phyloP scores from a whole-genome alignment of 345 rosid genomes.

The Erucastrum elatum region DNA sequence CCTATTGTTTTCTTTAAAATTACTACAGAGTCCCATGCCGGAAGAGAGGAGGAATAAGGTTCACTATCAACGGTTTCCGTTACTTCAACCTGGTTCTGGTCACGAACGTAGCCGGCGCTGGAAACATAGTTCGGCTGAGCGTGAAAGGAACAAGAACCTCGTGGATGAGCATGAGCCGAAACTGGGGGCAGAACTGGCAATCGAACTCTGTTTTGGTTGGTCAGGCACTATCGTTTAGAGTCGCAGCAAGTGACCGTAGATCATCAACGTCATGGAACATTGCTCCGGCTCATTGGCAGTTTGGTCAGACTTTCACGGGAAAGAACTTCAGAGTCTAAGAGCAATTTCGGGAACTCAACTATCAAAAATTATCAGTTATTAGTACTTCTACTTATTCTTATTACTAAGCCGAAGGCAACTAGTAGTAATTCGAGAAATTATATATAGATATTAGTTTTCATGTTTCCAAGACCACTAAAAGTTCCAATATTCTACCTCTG shows the following conservation, averaged over 20 bases:
- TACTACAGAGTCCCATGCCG: constrained; percentile 60
- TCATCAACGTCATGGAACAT: constrained; percentile 71
- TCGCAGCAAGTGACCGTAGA: constrained; percentile 65
- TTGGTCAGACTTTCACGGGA: constrained; percentile 72
- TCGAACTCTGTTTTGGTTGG: constrained; percentile 57
- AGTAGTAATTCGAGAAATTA: constrained; percentile 15
- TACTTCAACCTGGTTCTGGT: constrained; percentile 67
- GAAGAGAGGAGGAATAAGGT: constrained; percentile 61
- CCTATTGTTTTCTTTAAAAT: not conserved
- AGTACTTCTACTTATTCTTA: constrained; percentile 13
- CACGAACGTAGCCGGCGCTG: constrained; percentile 65
- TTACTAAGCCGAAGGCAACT: constrained; percentile 34
- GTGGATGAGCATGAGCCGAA: constrained; percentile 63
- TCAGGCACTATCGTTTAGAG: constrained; percentile 60
- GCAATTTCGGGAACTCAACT: constrained; percentile 6
- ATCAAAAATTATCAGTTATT: not conserved
- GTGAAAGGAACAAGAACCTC: constrained; percentile 56
- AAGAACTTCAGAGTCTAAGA: constrained; percentile 62
- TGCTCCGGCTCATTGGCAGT: constrained; percentile 66
- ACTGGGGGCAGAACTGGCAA: constrained; percentile 81
- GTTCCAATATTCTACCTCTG: constrained; percentile 22
- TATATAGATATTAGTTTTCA: constrained; percentile 1
- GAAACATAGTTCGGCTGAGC: constrained; percentile 48
- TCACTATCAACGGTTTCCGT: constrained; percentile 66
- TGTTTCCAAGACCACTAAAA: constrained; percentile 20